Percentiles rank a stretch among this genome's conserved stretches.
Evolutionary conservation across 768 basidiomycete species (phyloP).

Genomic region (Leucosporidium scottii): DNA sequence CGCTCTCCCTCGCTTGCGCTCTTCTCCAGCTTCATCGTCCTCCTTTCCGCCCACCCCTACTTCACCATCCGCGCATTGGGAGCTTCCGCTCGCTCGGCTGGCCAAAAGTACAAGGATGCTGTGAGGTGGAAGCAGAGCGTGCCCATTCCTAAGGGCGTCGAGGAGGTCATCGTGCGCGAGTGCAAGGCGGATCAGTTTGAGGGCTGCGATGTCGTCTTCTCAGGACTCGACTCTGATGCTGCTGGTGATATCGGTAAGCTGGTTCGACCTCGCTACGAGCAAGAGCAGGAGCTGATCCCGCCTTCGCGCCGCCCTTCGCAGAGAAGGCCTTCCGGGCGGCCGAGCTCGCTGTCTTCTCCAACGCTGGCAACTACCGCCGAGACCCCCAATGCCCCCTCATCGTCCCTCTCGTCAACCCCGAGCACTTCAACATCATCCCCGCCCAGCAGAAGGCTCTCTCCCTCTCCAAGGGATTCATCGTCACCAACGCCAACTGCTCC

Average conservation of each 20-base stretch:
- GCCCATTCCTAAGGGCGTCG: constrained; percentile 61
- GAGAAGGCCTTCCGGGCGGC: constrained; percentile 79
- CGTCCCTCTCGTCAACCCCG: constrained; percentile 89
- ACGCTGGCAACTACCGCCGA: constrained; percentile 90
- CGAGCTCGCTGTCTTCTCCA: constrained; percentile 88
- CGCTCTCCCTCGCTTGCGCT: background rate
- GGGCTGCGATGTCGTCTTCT: constrained; percentile 82
- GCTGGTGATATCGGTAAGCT: constrained; percentile 85
- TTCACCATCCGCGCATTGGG: constrained; percentile 80
- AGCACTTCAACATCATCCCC: constrained; percentile 71
- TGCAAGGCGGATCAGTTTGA: constrained; percentile 70
- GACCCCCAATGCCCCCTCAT: constrained; percentile 90
- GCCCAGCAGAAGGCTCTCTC: constrained; percentile 55
- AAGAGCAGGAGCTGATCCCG: background rate
- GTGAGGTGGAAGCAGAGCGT: constrained; percentile 77
- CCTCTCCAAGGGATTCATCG: constrained; percentile 73
- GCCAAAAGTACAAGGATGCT: constrained; percentile 66
- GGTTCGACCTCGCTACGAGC: background rate
- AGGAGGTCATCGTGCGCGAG: constrained; percentile 60
- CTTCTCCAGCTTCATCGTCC: constrained; percentile 59
- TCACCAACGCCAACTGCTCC: constrained; percentile 97
- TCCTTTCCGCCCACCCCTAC: constrained; percentile 82
- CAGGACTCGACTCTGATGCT: constrained; percentile 89
- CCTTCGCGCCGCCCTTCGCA: constrained; percentile 39
- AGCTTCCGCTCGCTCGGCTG: constrained; percentile 79